Conservation (phyloP, 768 basidiomycete species). For the Macrocybe gigantea region DNA sequence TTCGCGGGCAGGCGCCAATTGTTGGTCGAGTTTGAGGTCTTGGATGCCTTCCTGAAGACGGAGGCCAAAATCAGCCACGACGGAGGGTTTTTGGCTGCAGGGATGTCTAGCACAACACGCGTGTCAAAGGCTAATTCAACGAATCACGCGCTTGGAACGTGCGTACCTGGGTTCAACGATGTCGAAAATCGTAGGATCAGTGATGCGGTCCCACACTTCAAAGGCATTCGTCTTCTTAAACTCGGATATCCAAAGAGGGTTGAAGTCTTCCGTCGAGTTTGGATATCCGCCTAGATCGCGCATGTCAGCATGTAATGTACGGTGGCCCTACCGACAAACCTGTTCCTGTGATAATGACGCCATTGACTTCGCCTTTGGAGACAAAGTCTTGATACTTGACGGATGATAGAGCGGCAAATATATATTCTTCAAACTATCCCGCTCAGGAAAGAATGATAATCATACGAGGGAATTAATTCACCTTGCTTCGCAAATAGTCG, state of each 20-base stretch:
- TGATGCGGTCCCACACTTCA: conserved; percentile 84
- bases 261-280: conserved; percentile 74
- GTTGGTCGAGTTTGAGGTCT: conserved; percentile 88
- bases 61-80: conserved; percentile 87
- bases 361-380: conserved; percentile 54
- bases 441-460: neutral
- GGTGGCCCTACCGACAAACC: conserved; percentile 2
- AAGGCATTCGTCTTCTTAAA: conserved; percentile 87
- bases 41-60: conserved; percentile 92
- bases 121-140: neutral
- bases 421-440: conserved; percentile 88
- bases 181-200: conserved; percentile 92
- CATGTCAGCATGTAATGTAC: neutral
- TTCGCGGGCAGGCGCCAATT: conserved; percentile 89
- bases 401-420: conserved; percentile 79
- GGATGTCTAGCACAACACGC: conserved; percentile 60
- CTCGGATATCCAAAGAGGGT: conserved; percentile 79
- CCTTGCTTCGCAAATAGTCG: conserved; percentile 88
- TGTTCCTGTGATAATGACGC: conserved; percentile 59
- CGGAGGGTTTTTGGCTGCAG: conserved; percentile 84
- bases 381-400: conserved; percentile 90
- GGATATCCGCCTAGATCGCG: conserved; percentile 42
- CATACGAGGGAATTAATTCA: conserved; percentile 16
- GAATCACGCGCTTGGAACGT: neutral
- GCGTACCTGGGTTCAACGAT: conserved; percentile 86